Percentiles rank a stretch among this genome's conserved stretches.
Evolutionary conservation across 768 basidiomycete species (phyloP).

Genomic region (Galerina marginata): DNA sequence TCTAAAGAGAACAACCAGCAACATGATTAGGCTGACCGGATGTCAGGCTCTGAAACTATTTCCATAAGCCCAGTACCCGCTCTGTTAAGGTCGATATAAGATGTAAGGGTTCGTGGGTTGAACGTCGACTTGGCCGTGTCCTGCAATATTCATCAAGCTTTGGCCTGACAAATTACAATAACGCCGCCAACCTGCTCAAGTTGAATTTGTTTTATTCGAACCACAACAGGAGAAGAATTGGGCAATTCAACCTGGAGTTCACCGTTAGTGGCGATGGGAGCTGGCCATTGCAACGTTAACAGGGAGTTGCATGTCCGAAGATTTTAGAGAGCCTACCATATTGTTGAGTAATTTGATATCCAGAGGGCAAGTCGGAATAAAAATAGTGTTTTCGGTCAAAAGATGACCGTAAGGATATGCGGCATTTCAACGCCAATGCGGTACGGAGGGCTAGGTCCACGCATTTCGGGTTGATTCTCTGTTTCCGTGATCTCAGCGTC

Average conservation of each 20-base stretch:
- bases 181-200: constrained; percentile 79
- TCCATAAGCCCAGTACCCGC: constrained; percentile 92
- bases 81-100: constrained; percentile 86
- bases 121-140: constrained; percentile 90
- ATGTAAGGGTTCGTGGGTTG: constrained; percentile 52
- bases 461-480: constrained; percentile 69
- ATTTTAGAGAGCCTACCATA: constrained; percentile 61
- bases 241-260: constrained; percentile 49
- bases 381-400: constrained; percentile 99
- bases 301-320: not conserved
- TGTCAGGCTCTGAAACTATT: constrained; percentile 93
- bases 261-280: constrained; percentile 79
- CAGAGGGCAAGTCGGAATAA: constrained; percentile 91
- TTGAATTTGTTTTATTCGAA: constrained; percentile 94
- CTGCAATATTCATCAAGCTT: constrained; percentile 42
- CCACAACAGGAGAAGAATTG: constrained; percentile 39
- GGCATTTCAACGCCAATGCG: constrained; percentile 74
- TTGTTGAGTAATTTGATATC: constrained; percentile 97
- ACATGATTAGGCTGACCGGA: constrained; percentile 52
- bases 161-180: not conserved
- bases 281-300: constrained; percentile 42
- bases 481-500: not conserved
- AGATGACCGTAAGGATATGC: constrained; percentile 71
- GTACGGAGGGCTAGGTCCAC: constrained; percentile 83
- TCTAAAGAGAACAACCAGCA: not conserved